Base-by-base conservation (phyloP, 495 filamentous ascomycete species). In the Chlorociboria aeruginascens region DNA sequence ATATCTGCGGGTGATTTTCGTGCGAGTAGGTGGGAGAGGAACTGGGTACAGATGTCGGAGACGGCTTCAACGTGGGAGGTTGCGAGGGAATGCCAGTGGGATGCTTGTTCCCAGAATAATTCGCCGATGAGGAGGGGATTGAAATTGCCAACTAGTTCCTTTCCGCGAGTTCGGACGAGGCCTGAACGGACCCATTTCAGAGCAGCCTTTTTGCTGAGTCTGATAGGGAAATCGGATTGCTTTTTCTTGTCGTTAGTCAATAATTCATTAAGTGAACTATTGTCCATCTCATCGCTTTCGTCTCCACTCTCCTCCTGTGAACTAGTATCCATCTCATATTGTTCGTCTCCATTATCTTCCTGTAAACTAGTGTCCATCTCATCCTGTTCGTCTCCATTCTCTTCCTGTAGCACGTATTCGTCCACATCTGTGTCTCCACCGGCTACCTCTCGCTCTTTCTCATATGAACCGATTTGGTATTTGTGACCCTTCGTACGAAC, bases 71-170 rank as follows among this genome's bases (percentile, higher is more conserved):
- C 33, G 43, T 62, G 59, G 32, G 25, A 38, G 16, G 14, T 25
- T 17, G 56, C 53, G 4, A 60, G 28, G 2, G 46, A 6, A 13
- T 49, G 11, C 56, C 59, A 61, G 10, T 50, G 46, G 6, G 35
- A 51, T 25, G 59, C 55, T 43, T 56, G 50, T 36, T 61, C 59
- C 56, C 56, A 55, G 20, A 59, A 55, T 1, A 55, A 31, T 8
- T 48, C 52, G 17, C 52, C 52, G 34, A 76, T 55, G 0, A 73
- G 50, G 1, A 69, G 54, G 13, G 66, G 65, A 32, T 73, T 75
- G 39, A 63, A 56, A 34, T 49, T 73, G 6, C 74, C 74, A 2
- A 68, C 55, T 0, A 76, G 52, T 33, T 74, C 68, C 37, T 61
- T 56, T 3, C 69, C 72, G 6, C 69, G 60, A 9, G 47, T 60